Percentiles rank a stretch among this genome's conserved stretches.
Conservation (phyloP, 1,284 basidiomycete species). For the Takashimella tepidaria region DNA sequence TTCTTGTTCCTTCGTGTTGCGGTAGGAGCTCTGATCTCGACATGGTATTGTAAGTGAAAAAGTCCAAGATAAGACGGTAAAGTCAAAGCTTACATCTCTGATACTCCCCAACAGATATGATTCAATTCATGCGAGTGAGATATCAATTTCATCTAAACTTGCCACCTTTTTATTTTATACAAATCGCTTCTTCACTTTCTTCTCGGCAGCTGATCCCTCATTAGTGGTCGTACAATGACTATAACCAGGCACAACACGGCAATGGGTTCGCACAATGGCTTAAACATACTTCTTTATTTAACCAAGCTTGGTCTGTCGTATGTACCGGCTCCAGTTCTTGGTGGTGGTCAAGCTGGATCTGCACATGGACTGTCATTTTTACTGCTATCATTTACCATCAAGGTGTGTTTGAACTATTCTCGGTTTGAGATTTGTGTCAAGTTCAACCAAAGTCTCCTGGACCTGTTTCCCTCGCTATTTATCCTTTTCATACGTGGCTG, state of each 20-base stretch:
- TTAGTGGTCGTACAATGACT: constrained; percentile 58
- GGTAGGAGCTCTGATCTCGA: constrained; percentile 43
- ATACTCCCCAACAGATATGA: constrained; percentile 31
- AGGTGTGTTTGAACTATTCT: constrained; percentile 51
- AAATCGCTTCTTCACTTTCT: too few species aligned
- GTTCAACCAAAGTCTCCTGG: too few species aligned
- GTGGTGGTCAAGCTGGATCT: constrained; percentile 73
- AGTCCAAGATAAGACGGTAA: constrained; percentile 1
- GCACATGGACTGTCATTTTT: constrained; percentile 62
- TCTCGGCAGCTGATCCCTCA: constrained; percentile 6
- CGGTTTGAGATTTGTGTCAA: too few species aligned
- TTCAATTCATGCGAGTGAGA: constrained; percentile 53
- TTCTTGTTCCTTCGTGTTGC: constrained; percentile 39
- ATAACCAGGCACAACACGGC: constrained; percentile 36
- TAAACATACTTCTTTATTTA: constrained; percentile 57
- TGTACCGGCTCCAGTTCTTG: constrained; percentile 55
- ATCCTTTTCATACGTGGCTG: background rate
- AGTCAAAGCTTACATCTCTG: constrained; percentile 47
- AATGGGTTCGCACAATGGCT: constrained; percentile 56
- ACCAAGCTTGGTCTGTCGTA: constrained; percentile 58
- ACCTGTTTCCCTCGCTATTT: background rate
- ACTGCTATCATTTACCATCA: constrained; percentile 57
- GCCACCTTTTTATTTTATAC: background rate
- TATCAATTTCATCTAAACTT: too few species aligned
- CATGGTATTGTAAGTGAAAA: constrained; percentile 60